Percentiles rank a stretch among this genome's conserved stretches.
These are phyloP conservation scores for Dioscorea alata DNA, from an alignment of 106 monocot species.

Conservation along the genomic window DNA sequence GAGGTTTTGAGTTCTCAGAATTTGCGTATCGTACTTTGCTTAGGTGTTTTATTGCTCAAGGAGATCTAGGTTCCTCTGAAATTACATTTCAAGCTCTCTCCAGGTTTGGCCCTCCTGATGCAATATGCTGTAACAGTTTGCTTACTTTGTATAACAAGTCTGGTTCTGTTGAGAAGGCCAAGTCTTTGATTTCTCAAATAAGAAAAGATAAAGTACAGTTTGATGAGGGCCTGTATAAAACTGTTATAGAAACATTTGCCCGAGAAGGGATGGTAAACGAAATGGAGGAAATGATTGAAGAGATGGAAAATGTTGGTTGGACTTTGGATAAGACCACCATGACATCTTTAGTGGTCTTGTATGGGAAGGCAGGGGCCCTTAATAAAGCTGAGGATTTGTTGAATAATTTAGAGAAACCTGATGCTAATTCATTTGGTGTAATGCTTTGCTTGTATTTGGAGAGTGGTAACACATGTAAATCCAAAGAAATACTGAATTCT, in stretches of 20 bases:
- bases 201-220: conserved; percentile 42
- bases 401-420: conserved; percentile 46
- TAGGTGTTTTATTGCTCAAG: conserved; percentile 62
- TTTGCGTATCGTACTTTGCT: conserved; percentile 64
- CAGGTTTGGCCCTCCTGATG: conserved; percentile 37
- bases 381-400: conserved; percentile 59
- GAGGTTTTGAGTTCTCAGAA: conserved; percentile 51
- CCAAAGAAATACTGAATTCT: conserved; percentile 45
- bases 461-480: conserved; percentile 29
- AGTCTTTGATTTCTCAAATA: conserved; percentile 48
- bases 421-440: conserved; percentile 41
- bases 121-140: conserved; percentile 57
- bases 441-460: conserved; percentile 66
- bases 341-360: conserved; percentile 59
- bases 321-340: conserved; percentile 45
- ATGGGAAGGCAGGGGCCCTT: conserved; percentile 60
- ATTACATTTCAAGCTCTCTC: conserved; percentile 43
- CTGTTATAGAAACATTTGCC: conserved; percentile 60
- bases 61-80: conserved; percentile 75
- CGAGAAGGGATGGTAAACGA: conserved; percentile 56
- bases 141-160: conserved; percentile 68
- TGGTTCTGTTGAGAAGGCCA: conserved; percentile 77
- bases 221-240: conserved; percentile 64
- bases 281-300: conserved; percentile 54
- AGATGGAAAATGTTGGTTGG: conserved; percentile 52